These are phyloP conservation scores for Albifimbria verrucaria DNA, from an alignment of 2,329 filamentous ascomycete genomes.

Conservation along the genomic window DNA sequence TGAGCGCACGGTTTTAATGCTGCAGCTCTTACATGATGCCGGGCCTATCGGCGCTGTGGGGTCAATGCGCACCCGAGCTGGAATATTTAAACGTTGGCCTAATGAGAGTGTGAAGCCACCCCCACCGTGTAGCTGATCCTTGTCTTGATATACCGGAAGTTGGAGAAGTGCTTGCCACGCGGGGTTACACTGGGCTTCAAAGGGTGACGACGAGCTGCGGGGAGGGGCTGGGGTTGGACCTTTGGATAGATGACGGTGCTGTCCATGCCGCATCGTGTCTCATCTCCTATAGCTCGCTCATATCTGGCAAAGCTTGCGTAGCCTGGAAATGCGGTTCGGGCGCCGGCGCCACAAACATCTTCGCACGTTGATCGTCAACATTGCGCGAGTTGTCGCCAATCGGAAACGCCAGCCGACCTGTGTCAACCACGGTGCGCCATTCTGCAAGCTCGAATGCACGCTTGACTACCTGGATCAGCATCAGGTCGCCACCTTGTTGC, in stretches of 20 bases:
- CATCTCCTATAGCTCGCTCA: neutral
- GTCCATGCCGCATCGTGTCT: neutral
- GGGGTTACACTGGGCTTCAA: neutral
- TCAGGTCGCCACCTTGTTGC: slow-evolving; percentile 19
- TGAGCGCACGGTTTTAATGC: neutral
- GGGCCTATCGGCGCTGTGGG: neutral
- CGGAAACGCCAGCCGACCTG: slow-evolving; percentile 26
- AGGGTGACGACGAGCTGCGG: neutral
- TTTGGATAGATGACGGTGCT: neutral
- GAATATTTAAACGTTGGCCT: neutral
- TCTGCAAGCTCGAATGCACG: slow-evolving; percentile 21
- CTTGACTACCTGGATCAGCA: slow-evolving; percentile 23
- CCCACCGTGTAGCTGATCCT: neutral
- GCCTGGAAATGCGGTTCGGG: neutral
- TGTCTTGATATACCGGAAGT: neutral
- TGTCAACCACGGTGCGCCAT: slow-evolving; percentile 24
- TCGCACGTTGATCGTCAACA: neutral
- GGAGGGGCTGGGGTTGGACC: neutral
- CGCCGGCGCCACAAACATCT: neutral
- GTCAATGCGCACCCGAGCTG: neutral
- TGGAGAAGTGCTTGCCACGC: neutral
- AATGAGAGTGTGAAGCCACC: neutral
- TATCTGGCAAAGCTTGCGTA: neutral
- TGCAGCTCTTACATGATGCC: neutral
- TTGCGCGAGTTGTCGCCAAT: slow-evolving; percentile 8